A percentile compares a stretch with the other conserved stretches of the same genome.
Evolutionary conservation across 139 green algal genomes (phyloP).

Genomic region (Tetradesmus lagerheimii): DNA sequence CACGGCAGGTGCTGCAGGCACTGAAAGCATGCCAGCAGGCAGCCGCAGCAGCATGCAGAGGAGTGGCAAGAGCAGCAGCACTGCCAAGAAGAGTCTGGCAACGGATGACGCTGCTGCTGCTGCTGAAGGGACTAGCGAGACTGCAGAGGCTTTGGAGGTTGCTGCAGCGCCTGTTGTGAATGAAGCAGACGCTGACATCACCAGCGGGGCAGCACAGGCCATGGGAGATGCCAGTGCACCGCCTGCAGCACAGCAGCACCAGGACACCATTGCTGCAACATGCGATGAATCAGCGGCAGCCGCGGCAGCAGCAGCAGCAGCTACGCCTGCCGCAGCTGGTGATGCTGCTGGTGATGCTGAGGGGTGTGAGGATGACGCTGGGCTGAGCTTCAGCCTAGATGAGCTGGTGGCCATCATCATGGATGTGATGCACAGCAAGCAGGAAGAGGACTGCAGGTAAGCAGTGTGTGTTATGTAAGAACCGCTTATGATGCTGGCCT

Average conservation of each 20-base stretch:
- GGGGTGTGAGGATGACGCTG: not conserved
- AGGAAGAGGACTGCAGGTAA: not conserved
- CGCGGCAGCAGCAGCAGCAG: not conserved
- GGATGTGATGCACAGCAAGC: conserved; percentile 35
- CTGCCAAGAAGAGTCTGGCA: not conserved
- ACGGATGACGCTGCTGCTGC: not conserved
- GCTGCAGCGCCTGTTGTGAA: not conserved
- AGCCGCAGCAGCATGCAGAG: not conserved
- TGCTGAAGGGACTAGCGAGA: not conserved
- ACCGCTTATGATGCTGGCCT: too few species aligned
- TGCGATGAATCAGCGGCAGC: not conserved
- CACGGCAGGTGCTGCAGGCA: not conserved
- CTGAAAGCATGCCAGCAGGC: not conserved
- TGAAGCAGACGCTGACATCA: not conserved
- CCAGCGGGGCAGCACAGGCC: not conserved
- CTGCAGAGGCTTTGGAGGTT: not conserved
- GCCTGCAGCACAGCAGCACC: not conserved
- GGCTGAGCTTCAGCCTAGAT: not conserved
- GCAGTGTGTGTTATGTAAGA: not conserved
- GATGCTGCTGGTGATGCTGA: not conserved
- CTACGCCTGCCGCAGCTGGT: not conserved
- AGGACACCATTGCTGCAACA: not conserved
- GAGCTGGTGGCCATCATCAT: conserved; percentile 37
- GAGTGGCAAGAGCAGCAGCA: not conserved
- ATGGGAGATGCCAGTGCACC: not conserved